Conservation (phyloP, 208 protist genomes). For the Crithidia fasciculata region DNA sequence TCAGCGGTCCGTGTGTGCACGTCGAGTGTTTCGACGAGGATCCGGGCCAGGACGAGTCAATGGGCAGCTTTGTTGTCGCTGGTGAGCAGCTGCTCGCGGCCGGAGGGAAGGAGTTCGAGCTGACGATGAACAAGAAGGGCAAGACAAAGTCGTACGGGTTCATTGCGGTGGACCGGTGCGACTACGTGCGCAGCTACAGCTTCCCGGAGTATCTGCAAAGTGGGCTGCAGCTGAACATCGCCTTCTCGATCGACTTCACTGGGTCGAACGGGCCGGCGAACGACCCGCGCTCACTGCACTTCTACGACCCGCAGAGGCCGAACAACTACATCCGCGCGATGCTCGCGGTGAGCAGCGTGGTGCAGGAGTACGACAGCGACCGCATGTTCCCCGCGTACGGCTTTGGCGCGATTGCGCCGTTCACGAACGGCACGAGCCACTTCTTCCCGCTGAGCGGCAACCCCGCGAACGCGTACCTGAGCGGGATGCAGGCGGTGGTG, state of each 20-base stretch:
- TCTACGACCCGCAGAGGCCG: conserved; percentile 30
- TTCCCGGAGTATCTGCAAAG: conserved; percentile 71
- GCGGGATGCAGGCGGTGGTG: conserved; percentile 61
- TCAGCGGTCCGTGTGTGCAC: conserved; percentile 10
- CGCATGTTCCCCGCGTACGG: conserved; percentile 49
- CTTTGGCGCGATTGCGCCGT: conserved; percentile 47
- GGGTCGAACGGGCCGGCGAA: conserved; percentile 57
- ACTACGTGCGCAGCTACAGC: conserved; percentile 17
- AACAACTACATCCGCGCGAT: conserved; percentile 59
- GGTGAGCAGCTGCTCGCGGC: conserved; percentile 21
- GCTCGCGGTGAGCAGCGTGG: conserved; percentile 43
- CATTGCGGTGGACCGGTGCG: conserved; percentile 24
- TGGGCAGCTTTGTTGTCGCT: conserved; percentile 33
- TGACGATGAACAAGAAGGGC: conserved; percentile 30
- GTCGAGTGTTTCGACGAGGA: conserved; percentile 42
- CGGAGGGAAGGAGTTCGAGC: conserved; percentile 21
- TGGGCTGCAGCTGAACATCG: conserved; percentile 66
- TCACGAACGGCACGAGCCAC: conserved; percentile 45
- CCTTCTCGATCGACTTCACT: conserved; percentile 83
- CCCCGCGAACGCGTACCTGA: conserved; percentile 42
- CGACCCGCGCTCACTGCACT: conserved; percentile 67
- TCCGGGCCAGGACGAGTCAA: conserved; percentile 9
- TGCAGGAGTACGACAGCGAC: conserved; percentile 65
- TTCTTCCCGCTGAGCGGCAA: conserved; percentile 62
- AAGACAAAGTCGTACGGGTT: conserved; percentile 43